Evolutionary conservation across 169 alveolate genomes (phyloP).

Genomic region (Plasmodium fragile): DNA sequence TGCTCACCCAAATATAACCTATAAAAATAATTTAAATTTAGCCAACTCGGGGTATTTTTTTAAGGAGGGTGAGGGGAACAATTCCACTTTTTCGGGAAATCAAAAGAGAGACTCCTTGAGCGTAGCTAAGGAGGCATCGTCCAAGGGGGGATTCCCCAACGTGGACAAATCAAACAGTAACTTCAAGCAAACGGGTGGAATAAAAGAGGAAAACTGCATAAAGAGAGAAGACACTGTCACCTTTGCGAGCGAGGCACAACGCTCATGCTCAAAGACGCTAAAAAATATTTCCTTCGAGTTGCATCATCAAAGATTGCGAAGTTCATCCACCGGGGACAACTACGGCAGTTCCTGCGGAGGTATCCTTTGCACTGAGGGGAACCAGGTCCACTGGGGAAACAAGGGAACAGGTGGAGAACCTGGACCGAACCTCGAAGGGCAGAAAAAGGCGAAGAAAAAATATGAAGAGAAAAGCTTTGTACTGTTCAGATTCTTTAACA

Average conservation of each 20-base stretch:
- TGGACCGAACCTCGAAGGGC: constrained; percentile 15
- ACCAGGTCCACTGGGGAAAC: neutral
- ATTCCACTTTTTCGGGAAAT: constrained; percentile 3
- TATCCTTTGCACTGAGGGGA: neutral
- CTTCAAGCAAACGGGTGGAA: neutral
- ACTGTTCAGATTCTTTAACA: constrained; percentile 65
- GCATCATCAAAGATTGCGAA: neutral
- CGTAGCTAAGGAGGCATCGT: neutral
- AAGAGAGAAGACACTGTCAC: constrained; percentile 24
- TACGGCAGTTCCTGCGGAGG: neutral
- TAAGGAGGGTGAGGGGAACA: constrained; percentile 2
- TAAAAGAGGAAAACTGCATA: neutral
- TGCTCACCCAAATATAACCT: constrained; percentile 53
- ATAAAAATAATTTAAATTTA: constrained; percentile 57
- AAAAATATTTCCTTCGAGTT: constrained; percentile 18
- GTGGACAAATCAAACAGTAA: neutral
- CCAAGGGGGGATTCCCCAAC: neutral
- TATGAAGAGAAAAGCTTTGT: constrained; percentile 74
- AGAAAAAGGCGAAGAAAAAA: constrained; percentile 21
- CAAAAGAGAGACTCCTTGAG: neutral
- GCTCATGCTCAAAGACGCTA: neutral
- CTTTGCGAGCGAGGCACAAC: neutral
- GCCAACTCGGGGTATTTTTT: constrained; percentile 21
- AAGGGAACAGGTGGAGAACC: neutral
- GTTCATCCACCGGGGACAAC: neutral